Percentiles rank a stretch among this genome's conserved stretches.
phyloP scores from a whole-genome alignment of 352 stramenopile species.

The Peronospora tabacina region DNA sequence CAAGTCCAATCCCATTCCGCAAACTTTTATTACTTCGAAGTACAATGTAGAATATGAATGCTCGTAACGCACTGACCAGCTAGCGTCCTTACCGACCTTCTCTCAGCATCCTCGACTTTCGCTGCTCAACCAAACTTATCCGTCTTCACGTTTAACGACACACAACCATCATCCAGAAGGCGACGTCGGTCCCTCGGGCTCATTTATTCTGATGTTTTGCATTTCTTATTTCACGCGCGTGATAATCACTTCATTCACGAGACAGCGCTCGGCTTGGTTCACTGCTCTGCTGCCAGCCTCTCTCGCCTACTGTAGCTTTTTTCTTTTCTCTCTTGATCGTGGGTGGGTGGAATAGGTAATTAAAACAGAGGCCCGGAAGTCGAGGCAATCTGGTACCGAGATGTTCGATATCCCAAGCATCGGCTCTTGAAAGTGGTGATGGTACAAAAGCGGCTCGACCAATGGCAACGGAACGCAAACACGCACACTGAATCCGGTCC shows the following conservation, averaged over 20 bases:
- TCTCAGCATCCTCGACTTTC: neutral
- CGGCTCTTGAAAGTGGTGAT: conserved; percentile 31
- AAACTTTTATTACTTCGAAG: conserved; percentile 21
- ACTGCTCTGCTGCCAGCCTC: conserved; percentile 21
- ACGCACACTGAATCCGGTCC: conserved; percentile 18
- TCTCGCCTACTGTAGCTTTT: conserved; percentile 18
- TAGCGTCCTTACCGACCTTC: conserved; percentile 3
- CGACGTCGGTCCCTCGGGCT: neutral
- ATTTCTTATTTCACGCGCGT: conserved; percentile 25
- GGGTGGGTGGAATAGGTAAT: conserved; percentile 26
- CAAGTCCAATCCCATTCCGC: conserved; percentile 5
- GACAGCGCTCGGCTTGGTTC: conserved; percentile 2
- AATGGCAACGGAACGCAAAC: conserved; percentile 12
- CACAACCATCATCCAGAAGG: neutral
- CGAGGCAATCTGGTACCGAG: conserved; percentile 9
- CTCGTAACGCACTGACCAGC: conserved; percentile 14
- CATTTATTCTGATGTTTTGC: conserved; percentile 23
- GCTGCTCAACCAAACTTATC: conserved; percentile 1
- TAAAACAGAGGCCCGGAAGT: conserved; percentile 23
- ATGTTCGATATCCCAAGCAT: conserved; percentile 28
- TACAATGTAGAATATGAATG: conserved; percentile 36
- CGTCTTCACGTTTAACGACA: conserved; percentile 5
- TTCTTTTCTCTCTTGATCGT: conserved; percentile 15
- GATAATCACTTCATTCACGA: conserved; percentile 25
- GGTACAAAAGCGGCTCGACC: conserved; percentile 33